A percentile compares a stretch with the other conserved stretches of the same genome.
phyloP scores from a whole-genome alignment of 305 asterid species.

The Ilex paraguariensis region DNA sequence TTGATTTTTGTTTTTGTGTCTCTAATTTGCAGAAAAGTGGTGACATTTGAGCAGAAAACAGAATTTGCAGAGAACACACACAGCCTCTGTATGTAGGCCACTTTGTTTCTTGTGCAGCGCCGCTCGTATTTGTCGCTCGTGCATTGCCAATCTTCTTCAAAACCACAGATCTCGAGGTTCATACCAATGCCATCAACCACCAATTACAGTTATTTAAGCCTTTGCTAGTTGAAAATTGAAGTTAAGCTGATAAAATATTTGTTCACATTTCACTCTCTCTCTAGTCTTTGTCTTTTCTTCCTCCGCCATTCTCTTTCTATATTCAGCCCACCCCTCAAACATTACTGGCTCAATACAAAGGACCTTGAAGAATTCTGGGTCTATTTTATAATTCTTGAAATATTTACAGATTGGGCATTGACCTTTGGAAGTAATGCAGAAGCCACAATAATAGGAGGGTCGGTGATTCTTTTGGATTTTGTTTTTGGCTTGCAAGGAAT shows the following conservation, averaged over 20 bases:
- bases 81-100: not conserved
- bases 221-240: not conserved
- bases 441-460: constrained; percentile 52
- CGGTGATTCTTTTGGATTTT: constrained; percentile 46
- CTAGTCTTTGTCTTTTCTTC: not conserved
- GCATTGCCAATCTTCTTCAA: not conserved
- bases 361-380: constrained; percentile 15
- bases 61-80: not conserved
- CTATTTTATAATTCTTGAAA: constrained; percentile 1
- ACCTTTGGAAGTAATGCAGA: constrained; percentile 23
- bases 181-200: not conserved
- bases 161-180: not conserved
- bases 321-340: not conserved
- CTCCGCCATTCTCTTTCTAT: not conserved
- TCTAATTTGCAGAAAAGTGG: not conserved
- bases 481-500: constrained; percentile 16
- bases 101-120: not conserved
- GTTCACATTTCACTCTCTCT: not conserved
- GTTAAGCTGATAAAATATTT: not conserved
- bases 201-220: not conserved
- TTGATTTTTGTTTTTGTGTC: not conserved
- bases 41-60: not conserved
- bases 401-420: constrained; percentile 4
- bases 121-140: constrained; percentile 2
- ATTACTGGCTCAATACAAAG: constrained; percentile 22